phyloP scores from a whole-genome alignment of 1,139 yeast genomes.

The Saccharomyces pastorianus region DNA sequence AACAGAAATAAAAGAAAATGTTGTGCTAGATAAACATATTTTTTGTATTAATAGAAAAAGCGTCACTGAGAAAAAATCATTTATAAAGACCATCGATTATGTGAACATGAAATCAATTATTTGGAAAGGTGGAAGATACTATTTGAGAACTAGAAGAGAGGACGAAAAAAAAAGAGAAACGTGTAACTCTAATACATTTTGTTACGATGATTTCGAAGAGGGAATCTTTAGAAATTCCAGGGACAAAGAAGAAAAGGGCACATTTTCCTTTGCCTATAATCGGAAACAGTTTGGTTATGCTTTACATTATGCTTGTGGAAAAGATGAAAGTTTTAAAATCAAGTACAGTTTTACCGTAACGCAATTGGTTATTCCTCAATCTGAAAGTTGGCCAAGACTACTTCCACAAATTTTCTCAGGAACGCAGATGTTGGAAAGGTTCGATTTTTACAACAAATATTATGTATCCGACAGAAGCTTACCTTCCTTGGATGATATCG shows the following conservation, averaged over 20 bases:
- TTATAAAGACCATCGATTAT: neutral
- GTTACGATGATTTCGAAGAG: neutral
- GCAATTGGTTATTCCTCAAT: slow-evolving; percentile 2
- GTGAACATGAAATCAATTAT: neutral
- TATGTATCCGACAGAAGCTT: slow-evolving; percentile 7
- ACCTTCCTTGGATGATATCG: slow-evolving; percentile 9
- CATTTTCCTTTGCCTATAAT: neutral
- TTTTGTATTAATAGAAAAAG: slow-evolving; percentile 4
- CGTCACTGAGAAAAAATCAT: neutral
- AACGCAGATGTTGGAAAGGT: neutral
- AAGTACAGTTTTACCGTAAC: neutral
- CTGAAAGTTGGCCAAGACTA: neutral
- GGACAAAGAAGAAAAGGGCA: neutral
- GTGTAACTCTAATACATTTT: neutral
- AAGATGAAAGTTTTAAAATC: neutral
- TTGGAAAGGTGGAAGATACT: neutral
- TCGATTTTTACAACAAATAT: slow-evolving; percentile 6
- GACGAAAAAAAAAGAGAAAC: neutral
- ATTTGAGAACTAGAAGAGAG: neutral
- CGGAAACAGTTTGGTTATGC: neutral
- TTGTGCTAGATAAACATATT: neutral
- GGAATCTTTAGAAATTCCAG: neutral
- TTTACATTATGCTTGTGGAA: neutral
- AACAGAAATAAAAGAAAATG: neutral
- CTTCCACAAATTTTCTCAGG: neutral